These are phyloP conservation scores for Ogataea pilisensis DNA, from an alignment of 805 yeast species.

Conservation along the genomic window DNA sequence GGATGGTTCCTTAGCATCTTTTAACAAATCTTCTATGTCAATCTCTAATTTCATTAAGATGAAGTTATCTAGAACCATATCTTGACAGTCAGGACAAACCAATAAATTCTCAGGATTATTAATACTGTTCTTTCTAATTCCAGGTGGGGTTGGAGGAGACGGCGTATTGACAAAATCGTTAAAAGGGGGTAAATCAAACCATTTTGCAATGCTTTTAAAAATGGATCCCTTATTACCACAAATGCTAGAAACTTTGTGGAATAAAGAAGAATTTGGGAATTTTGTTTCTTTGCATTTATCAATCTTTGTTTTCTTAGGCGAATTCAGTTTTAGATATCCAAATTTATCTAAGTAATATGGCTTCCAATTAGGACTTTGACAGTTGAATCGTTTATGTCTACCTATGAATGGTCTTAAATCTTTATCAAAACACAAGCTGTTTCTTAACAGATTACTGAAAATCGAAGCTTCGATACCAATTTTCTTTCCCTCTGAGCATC, in stretches of 20 bases:
- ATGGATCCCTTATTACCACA: slow-evolving; percentile 25
- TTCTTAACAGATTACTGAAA: slow-evolving; percentile 27
- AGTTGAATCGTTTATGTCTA: slow-evolving; percentile 13
- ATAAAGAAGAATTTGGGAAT: slow-evolving; percentile 29
- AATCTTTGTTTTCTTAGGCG: slow-evolving; percentile 2
- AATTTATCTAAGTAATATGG: slow-evolving; percentile 27
- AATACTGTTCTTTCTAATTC: slow-evolving; percentile 18
- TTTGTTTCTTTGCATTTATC: slow-evolving; percentile 17
- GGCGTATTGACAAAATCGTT: slow-evolving; percentile 30
- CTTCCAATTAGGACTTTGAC: slow-evolving; percentile 19
- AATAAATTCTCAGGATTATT: slow-evolving; percentile 32
- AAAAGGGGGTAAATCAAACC: slow-evolving; percentile 36
- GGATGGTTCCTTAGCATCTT: slow-evolving; percentile 10
- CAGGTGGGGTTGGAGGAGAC: slow-evolving; percentile 34
- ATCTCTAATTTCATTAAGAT: slow-evolving; percentile 27
- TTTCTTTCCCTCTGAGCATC: slow-evolving; percentile 19
- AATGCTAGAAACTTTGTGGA: slow-evolving; percentile 23
- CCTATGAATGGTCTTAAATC: slow-evolving; percentile 24
- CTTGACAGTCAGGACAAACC: slow-evolving; percentile 28
- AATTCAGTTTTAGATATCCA: slow-evolving; percentile 24
- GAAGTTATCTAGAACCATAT: slow-evolving; percentile 26
- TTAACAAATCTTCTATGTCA: slow-evolving; percentile 27
- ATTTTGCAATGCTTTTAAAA: slow-evolving; percentile 28
- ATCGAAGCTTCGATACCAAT: slow-evolving; percentile 28
- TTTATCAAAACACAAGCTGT: slow-evolving; percentile 24